Evolutionary conservation across 352 stramenopile species (phyloP), one percentile per base, ranked within the genome.

Genomic region (Phytopythium montanum): DNA sequence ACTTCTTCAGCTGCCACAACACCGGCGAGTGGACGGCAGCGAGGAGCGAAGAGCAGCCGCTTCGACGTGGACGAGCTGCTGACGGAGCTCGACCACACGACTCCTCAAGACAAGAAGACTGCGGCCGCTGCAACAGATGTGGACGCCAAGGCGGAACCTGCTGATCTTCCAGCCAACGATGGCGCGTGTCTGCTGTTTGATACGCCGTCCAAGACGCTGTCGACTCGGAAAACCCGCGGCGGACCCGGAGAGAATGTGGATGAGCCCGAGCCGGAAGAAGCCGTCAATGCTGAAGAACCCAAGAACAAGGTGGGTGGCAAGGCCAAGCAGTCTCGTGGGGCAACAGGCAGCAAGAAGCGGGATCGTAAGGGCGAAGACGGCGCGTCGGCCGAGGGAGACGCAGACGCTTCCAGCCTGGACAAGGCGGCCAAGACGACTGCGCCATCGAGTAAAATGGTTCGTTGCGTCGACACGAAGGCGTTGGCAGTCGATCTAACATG

Each of bases 21-120:
- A 6, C 56, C 60, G 16, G 57, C 56, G 28, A 70, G 66, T 28
- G 42, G 26, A 45, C 60, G 51, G 5, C 58, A 75, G 28, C 21
- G 50, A 9, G 21, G 33, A 19, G n/a, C 33, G n/a, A 60, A 51
- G 21, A 54, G n/a, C 19, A 69, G 69, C 2, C 70, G 77, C 1
- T 87, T 87, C 59, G 75, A 85, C 33, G 77, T 87, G 10, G 73
- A 83, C 18, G 73, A 66, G 5, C 76, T 85, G 57, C 59, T 87
- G 59, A 81, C 66, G 23, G 77, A 87, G 46, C 75, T 87, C 41
- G 77, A 85, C 21, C 74, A 79, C 23, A 71, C 68, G 34, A 81
- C 76, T 42, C 74, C 72, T 3, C 74, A 61, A 54, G 64, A 79
- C 10, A 77, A 68, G 29, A 72, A 73, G 14, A 36, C 19, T 18